Evolutionary conservation across 2,329 filamentous ascomycete genomes (phyloP), one percentile per base, ranked within the genome.

Genomic region (Cladobotryum protrusum): DNA sequence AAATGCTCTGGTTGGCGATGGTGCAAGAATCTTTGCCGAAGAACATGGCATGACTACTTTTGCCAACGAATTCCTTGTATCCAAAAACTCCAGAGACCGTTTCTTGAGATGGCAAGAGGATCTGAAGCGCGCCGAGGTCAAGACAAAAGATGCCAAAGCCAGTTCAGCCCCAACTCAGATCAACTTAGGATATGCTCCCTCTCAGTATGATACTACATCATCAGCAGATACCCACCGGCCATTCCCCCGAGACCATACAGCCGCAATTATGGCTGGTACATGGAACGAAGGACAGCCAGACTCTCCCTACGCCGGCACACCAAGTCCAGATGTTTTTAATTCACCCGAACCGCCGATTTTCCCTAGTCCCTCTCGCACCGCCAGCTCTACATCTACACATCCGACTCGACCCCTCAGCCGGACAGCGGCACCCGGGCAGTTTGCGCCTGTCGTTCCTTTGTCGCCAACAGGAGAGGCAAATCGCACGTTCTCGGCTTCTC

Each of bases 1-100:
- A 9, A 97, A 96, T 60, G 81, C 96, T 19, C 78, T 99, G 2
- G 87, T 95, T 11, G 89, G 89, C 33, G 77, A 87, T 57, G 93
- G 93, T 11, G 93, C 93, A 14, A 85, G 81, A 40, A 80, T 86
- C n/a, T 99, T 95, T 67, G 93, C 92, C 1, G 80, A 81, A 53
- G 83, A 92, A 52, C 80, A 90, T 57, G 85, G 87, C 8, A 81
- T 97, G 63, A 72, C 79, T 0, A 74, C 89, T 11, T 75, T 90
- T n/a, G 78, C 83, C 5, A 83, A 89, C 59, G 86, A 93, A 40
- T 77, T 76, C 40, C 74, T 99, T 15, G 77, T 96, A n/a, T 95
- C 92, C 3, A 83, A 79, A 47, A 86, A 83, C 55, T 87, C 93
- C 15, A 77, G 78, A 54, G 86, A 93, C 52, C 84, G 93, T 39